Evolutionary conservation across 176 grass and related monocot species (phyloP).

Genomic region (Hsuehochloa calcarea): DNA sequence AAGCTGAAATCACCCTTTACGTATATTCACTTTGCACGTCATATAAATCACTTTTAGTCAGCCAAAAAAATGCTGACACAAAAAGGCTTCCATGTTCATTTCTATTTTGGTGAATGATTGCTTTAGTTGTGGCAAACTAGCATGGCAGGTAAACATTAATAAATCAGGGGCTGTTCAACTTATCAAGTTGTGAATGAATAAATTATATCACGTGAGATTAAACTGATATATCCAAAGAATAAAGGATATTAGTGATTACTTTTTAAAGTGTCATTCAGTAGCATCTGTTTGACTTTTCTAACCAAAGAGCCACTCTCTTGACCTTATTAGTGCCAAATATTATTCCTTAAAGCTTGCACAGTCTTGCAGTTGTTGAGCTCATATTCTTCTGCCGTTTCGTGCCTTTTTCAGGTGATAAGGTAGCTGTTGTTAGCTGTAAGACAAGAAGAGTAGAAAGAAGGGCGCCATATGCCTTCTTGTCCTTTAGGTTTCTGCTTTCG

Average conservation of each 20-base stretch:
- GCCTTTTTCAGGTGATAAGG: slow-evolving; percentile 25
- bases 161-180: background rate
- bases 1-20: slow-evolving; percentile 15
- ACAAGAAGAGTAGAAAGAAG: slow-evolving; percentile 35
- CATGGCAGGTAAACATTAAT: background rate
- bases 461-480: background rate
- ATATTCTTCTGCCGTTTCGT: slow-evolving; percentile 15
- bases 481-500: slow-evolving; percentile 2
- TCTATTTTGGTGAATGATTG: slow-evolving; percentile 3
- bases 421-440: slow-evolving; percentile 31
- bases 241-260: slow-evolving; percentile 3
- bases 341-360: slow-evolving; percentile 18
- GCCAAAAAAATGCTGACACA: background rate
- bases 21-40: background rate
- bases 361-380: background rate
- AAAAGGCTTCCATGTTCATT: background rate
- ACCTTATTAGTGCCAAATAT: slow-evolving; percentile 12
- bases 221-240: slow-evolving; percentile 25
- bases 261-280: background rate
- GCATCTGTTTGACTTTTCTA: background rate
- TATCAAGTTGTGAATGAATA: slow-evolving; percentile 20
- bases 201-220: background rate
- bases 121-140: background rate
- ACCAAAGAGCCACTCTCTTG: slow-evolving; percentile 1
- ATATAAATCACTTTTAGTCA: background rate